Evolutionary conservation across 306 rosid species (phyloP).

Genomic region (Lathyrus tuberosus): DNA sequence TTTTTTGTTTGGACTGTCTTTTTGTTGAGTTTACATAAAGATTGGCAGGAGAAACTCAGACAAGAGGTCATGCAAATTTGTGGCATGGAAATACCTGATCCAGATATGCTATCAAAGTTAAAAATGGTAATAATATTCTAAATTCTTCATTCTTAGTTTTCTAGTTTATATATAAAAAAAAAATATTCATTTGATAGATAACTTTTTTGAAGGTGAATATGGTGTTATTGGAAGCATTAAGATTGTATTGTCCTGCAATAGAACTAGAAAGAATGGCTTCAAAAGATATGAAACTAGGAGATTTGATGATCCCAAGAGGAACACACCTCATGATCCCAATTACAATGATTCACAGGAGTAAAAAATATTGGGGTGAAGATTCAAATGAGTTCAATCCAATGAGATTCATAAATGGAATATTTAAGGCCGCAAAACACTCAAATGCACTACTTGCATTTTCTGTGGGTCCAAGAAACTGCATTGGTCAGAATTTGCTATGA

Average conservation of each 20-base stretch:
- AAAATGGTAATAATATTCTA: slow-evolving; percentile 34
- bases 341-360: slow-evolving; percentile 34
- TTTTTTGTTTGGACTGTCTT: slow-evolving; percentile 39
- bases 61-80: slow-evolving; percentile 39
- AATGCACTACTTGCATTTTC: slow-evolving; percentile 43
- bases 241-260: slow-evolving; percentile 34
- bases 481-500: slow-evolving; percentile 50
- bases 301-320: slow-evolving; percentile 38
- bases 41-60: slow-evolving; percentile 48
- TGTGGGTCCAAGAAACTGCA: slow-evolving; percentile 47
- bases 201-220: slow-evolving; percentile 36
- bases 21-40: slow-evolving; percentile 32
- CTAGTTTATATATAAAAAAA: not conserved
- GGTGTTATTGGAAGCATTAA: slow-evolving; percentile 43
- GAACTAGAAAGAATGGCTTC: slow-evolving; percentile 21
- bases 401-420: slow-evolving; percentile 47
- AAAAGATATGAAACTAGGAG: slow-evolving; percentile 40
- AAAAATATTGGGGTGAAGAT: slow-evolving; percentile 50
- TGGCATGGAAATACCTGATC: slow-evolving; percentile 32
- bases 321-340: slow-evolving; percentile 32
- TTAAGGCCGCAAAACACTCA: slow-evolving; percentile 46
- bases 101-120: slow-evolving; percentile 36
- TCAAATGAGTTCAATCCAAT: slow-evolving; percentile 53
- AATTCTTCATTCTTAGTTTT: not conserved
- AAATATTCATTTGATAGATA: slow-evolving; percentile 6